Base-by-base conservation (phyloP, 257 asterid genomes). In the Fraxinus quadrangulata region DNA sequence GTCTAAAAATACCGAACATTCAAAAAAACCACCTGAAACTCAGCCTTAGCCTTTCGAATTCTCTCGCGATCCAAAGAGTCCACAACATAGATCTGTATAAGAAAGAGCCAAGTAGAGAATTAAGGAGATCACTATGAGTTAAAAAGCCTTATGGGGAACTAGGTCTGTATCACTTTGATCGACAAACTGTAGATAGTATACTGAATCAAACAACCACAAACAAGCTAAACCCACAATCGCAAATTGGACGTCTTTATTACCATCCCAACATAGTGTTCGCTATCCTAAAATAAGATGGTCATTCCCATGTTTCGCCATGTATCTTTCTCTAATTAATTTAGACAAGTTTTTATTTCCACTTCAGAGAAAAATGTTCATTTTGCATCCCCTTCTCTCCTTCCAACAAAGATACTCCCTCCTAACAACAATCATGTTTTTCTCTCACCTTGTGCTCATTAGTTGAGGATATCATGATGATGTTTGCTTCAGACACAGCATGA, bases 41-140 rank as follows among this genome's bases (percentile, higher is more conserved):
- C 99, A 63, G 81, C 92, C 85, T 88, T 94, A 33, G 97, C 99
- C 85, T 81, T 87, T 73, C 88, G 90, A 21, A 92, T 94, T 76
- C 97, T 90, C 81, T 94, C 99, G 79, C 97, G 86, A 82, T 94
- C 99, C 83, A 94, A 88, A 77, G 97, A 94, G 87, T 94, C 99
- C 36, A 92, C 99, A 65, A 92, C 99, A 83, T 94, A 94, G 82
- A 94, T 94, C 97, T 94, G 89, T 73, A 81, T 74, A 47, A 70
- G 37, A 74, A 74, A 74, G 71, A 75, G 68, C 45, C 68, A 28
- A 63, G 63, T 28, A 61, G 24, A 51, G 24, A 51, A 79, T 77
- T 72, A 76, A 70, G 42, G 54, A 51, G 11, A 80, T 47, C 75
- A 23, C 34, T 19, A 37, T 47, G 74, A 71, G 54, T 67, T 59